Evolutionary conservation across 345 rosid species (phyloP), one percentile per base, ranked within the genome.

Genomic region (Cardamine resedifolia): DNA sequence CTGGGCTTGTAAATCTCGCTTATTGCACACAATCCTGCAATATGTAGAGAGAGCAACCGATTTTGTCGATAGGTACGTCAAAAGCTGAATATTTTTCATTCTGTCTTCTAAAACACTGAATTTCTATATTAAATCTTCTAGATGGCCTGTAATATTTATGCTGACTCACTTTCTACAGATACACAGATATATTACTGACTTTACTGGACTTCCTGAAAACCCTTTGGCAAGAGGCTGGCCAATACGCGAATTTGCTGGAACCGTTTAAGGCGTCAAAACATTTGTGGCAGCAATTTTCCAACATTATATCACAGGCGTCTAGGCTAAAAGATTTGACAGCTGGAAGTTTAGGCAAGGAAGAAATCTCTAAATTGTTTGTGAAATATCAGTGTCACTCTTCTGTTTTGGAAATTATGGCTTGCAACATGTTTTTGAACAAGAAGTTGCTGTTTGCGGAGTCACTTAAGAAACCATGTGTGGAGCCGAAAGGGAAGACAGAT

Each of bases 171-270:
- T 65, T 78, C 75, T 82, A 56, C 93, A 95, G 99, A 75, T 81
- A 85, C 71, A 83, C 96, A 7, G 52, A 76, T 43, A 43, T 81
- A 55, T 78, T 90, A 77, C 83, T 90, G 71, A 63, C 73, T 77
- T 68, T 86, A 53, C 84, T 91, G 64, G 78, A 83, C 75, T 83
- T 95, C 80, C 81, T 95, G 41, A 95, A 88, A 87, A 80, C 93
- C 50, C 78, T 88, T 80, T 95, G 99, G 98, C 91, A 90, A 81
- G 96, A 93, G 70, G 98, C 94, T 79, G 88, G 78, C 64, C 92
- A 82, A 18, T 91, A 87, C 71, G 74, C 71, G 1, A 52, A 74
- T 67, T 70, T 88, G 59, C 62, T 90, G 83, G 90, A 87, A 41
- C 55, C 65, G 55, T 67, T 95, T 31, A 88, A 84, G 77, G 78